Evolutionary conservation across 2,329 filamentous ascomycete species (phyloP), one percentile per base, ranked within the genome.

Genomic region (Calonectria honghensis): DNA sequence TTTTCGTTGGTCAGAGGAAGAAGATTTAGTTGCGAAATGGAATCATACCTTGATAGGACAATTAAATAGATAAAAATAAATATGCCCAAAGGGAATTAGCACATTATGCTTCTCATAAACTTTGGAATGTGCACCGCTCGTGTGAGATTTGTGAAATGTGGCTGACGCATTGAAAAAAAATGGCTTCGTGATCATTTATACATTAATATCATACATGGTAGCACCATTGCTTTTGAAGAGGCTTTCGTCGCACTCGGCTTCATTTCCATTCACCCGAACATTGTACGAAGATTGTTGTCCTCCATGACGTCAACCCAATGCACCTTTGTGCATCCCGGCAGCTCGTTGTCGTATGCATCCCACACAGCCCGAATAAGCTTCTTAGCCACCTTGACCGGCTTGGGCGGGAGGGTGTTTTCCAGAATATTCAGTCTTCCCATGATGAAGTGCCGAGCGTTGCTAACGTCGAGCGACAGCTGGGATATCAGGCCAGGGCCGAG

Each of bases 1-100:
- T 93, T 78, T 94, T 87, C 80, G 82, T 82, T 32, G 87, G 88
- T 1, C 86, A 87, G 78, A 81, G 86, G 63, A 84, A 85, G 75
- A 79, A 83, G 51, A 82, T 76, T 27, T 79, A 80, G 54, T 77
- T 84, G 52, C 84, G 73, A 74, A 63, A 27, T 11, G 24, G 32
- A n/a, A 29, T 52, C 59, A 63, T 67, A 48, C 13, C n/a, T 68
- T 39, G 29, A 63, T 51, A 32, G 37, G n/a, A 29, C 63, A 35
- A 66, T 66, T 70, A 71, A 70, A 77, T 70, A 73, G 61, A 74
- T 65, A 52, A 71, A 54, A 13, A 35, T 35, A 35, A 76, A 72
- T 41, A 61, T 61, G 37, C 14, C 57, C 24, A 41, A 37, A 6
- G n/a, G n/a, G 9, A 41, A 29, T 41, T 24, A 41, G 7, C 41